phyloP scores from a whole-genome alignment of 441 rosid genomes.

The Isatis lusitanica region DNA sequence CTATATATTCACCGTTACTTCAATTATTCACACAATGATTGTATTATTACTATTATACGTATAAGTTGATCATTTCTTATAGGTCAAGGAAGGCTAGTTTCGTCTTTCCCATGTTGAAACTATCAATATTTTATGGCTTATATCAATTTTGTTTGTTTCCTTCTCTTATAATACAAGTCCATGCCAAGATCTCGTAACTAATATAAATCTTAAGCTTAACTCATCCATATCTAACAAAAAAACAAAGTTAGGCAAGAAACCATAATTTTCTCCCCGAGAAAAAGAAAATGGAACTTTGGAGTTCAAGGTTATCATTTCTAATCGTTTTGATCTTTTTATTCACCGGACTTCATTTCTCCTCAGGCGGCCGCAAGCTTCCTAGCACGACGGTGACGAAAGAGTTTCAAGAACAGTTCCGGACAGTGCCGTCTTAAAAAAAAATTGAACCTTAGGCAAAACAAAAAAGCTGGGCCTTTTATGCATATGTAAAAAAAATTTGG shows the following conservation, averaged over 20 bases:
- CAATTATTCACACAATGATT: background rate
- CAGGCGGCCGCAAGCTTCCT: slow-evolving; percentile 17
- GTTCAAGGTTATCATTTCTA: slow-evolving; percentile 17
- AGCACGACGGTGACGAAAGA: background rate
- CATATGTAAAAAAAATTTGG: no score
- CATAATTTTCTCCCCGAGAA: background rate
- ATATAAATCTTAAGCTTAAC: slow-evolving; percentile 23
- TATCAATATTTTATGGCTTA: background rate
- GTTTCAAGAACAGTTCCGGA: slow-evolving; percentile 14
- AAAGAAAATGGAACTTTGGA: slow-evolving; percentile 21
- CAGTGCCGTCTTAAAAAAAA: no score
- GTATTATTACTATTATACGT: background rate
- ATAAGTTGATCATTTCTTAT: background rate
- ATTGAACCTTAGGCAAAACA: no score
- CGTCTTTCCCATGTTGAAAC: slow-evolving; percentile 1
- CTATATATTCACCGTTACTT: no score
- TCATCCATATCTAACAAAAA: slow-evolving; percentile 8
- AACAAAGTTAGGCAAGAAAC: slow-evolving; percentile 10
- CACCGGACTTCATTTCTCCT: slow-evolving; percentile 5
- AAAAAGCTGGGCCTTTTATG: no score
- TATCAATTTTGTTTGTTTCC: slow-evolving; percentile 4
- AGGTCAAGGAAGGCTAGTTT: slow-evolving; percentile 26
- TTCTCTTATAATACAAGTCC: slow-evolving; percentile 5
- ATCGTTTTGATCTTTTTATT: slow-evolving; percentile 11
- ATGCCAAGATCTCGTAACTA: slow-evolving; percentile 21